Conservation (phyloP, 495 filamentous ascomycete species). For the Penicillium arizonense region DNA sequence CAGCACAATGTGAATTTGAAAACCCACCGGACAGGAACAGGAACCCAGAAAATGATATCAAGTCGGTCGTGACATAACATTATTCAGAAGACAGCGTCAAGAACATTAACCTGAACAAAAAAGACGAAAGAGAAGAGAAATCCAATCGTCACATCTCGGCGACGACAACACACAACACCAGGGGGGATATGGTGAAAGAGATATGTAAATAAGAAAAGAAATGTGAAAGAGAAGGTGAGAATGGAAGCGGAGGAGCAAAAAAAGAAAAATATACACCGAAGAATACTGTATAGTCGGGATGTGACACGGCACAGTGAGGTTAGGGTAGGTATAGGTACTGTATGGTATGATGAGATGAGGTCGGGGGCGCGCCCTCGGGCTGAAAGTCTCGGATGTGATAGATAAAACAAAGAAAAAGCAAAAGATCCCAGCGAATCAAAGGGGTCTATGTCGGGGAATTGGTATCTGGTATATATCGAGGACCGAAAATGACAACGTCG, state of each 20-base stretch:
- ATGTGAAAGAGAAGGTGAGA: background rate
- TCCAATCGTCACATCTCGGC: conserved; percentile 6
- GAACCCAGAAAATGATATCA: background rate
- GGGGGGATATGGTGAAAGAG: background rate
- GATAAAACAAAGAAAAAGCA: background rate
- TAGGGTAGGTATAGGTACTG: too few species aligned
- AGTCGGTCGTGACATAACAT: conserved; percentile 30
- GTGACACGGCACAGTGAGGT: conserved; percentile 1
- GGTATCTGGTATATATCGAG: conserved; percentile 6
- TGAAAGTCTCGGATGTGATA: background rate
- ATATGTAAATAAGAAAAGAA: conserved; percentile 8
- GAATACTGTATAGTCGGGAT: conserved; percentile 6
- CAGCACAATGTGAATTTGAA: background rate
- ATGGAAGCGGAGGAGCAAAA: background rate
- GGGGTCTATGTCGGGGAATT: background rate
- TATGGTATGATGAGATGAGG: conserved; percentile 4
- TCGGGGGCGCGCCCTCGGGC: background rate
- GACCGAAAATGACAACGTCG: conserved; percentile 5
- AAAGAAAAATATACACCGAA: conserved; percentile 16
- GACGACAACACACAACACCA: conserved; percentile 4
- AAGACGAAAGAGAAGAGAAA: background rate
- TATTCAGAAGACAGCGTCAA: conserved; percentile 21
- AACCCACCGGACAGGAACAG: conserved; percentile 8
- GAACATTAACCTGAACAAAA: conserved; percentile 15
- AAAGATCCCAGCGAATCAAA: background rate